Conservation (phyloP, 306 rosid genomes). For the Inga leiocalycina region DNA sequence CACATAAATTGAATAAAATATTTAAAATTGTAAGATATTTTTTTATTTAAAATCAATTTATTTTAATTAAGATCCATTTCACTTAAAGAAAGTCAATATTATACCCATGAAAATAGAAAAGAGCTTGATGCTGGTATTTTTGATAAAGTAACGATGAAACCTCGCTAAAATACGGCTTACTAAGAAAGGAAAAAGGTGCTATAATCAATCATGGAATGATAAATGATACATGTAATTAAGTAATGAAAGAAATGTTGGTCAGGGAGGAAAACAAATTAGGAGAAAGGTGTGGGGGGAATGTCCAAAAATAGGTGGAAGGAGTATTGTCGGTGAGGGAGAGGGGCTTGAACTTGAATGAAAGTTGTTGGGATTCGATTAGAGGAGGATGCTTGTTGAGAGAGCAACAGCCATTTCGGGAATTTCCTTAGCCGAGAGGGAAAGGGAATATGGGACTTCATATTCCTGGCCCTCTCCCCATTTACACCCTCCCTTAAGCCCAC, state of each 20-base stretch:
- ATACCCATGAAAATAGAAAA: too few species aligned
- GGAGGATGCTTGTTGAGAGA: not conserved
- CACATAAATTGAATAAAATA: not conserved
- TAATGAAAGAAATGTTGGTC: not conserved
- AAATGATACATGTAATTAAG: not conserved
- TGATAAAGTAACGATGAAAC: too few species aligned
- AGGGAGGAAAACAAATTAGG: not conserved
- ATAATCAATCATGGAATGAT: not conserved
- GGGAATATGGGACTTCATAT: not conserved
- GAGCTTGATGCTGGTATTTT: too few species aligned
- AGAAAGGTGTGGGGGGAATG: too few species aligned
- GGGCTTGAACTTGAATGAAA: not conserved
- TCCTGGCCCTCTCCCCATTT: too few species aligned
- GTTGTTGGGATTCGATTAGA: not conserved
- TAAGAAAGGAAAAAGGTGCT: not conserved
- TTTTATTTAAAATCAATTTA: too few species aligned
- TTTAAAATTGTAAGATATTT: too few species aligned
- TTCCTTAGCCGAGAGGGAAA: not conserved
- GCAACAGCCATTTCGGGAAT: too few species aligned
- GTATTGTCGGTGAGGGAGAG: not conserved
- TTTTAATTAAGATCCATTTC: too few species aligned
- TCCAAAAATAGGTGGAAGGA: not conserved
- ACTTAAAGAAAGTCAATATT: too few species aligned
- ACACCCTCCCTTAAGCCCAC: too few species aligned
- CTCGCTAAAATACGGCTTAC: not conserved